Evolutionary conservation across 768 basidiomycete genomes (phyloP).

Genomic region (Auricularia sp.): DNA sequence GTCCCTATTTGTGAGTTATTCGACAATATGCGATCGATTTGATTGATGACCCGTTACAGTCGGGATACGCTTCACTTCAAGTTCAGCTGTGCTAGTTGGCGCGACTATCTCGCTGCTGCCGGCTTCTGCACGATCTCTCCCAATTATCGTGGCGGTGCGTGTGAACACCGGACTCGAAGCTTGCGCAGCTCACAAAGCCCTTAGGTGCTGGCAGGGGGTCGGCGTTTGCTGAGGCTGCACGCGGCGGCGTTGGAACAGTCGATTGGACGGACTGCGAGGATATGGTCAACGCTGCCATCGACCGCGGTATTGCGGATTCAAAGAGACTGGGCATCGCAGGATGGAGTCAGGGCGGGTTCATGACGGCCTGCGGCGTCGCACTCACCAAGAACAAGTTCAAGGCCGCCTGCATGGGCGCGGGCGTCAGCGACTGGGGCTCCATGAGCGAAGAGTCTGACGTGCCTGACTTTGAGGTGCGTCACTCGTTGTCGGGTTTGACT

Average conservation of each 20-base stretch:
- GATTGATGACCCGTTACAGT: background rate
- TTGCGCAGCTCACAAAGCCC: background rate
- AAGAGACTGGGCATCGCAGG: conserved; percentile 8
- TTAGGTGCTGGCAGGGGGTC: conserved; percentile 8
- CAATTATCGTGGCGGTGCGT: conserved; percentile 10
- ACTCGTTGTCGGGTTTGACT: background rate
- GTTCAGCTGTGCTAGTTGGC: background rate
- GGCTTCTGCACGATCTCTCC: conserved; percentile 8
- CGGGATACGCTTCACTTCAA: conserved; percentile 5
- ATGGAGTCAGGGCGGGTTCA: conserved; percentile 11
- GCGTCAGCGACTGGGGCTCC: conserved; percentile 9
- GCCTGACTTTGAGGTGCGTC: conserved; percentile 6
- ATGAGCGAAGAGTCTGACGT: conserved; percentile 6
- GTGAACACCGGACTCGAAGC: background rate
- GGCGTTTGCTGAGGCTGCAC: conserved; percentile 6
- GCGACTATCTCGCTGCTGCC: background rate
- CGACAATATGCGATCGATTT: background rate
- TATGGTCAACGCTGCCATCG: conserved; percentile 8
- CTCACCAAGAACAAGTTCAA: conserved; percentile 10
- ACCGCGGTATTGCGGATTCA: conserved; percentile 6
- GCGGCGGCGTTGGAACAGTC: conserved; percentile 7
- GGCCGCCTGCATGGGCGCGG: conserved; percentile 7
- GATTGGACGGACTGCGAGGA: conserved; percentile 11
- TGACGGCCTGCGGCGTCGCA: conserved; percentile 10
- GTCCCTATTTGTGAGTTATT: conserved; percentile 6